Evolutionary conservation across 2,329 filamentous ascomycete species (phyloP).

Genomic region (Zalaria sp.): DNA sequence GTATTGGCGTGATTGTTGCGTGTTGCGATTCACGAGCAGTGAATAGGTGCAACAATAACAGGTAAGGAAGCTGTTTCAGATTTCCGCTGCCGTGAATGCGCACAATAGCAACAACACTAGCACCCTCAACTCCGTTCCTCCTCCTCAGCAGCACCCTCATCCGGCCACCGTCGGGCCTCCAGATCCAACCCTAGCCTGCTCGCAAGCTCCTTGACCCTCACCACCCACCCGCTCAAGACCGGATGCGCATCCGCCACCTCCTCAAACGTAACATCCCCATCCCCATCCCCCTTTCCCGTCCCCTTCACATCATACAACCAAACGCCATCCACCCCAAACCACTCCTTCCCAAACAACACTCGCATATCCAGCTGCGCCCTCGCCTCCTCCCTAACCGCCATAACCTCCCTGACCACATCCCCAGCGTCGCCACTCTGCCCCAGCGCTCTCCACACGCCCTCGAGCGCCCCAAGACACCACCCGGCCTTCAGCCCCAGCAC

Average conservation of each 20-base stretch:
- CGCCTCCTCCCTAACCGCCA: slow-evolving; percentile 17
- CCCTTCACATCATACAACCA: slow-evolving; percentile 45
- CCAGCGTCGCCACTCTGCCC: slow-evolving; percentile 14
- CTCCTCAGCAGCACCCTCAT: background rate
- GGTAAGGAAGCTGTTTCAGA: background rate
- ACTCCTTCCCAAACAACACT: slow-evolving; percentile 50
- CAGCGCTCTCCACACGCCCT: slow-evolving; percentile 49
- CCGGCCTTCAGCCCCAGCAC: slow-evolving; percentile 64
- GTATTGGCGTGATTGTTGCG: no score
- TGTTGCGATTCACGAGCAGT: no score
- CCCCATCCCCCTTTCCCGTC: slow-evolving; percentile 21
- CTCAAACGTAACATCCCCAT: slow-evolving; percentile 37
- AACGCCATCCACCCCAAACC: slow-evolving; percentile 54
- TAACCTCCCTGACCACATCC: slow-evolving; percentile 12
- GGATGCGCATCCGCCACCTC: slow-evolving; percentile 57
- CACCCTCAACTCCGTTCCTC: background rate
- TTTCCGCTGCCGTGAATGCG: background rate
- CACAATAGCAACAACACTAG: background rate
- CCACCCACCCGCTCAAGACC: slow-evolving; percentile 48
- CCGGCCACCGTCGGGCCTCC: background rate
- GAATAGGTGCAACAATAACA: background rate
- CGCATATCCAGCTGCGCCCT: slow-evolving; percentile 32
- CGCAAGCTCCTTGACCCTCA: slow-evolving; percentile 27
- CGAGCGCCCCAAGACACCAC: slow-evolving; percentile 60
- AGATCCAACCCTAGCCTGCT: slow-evolving; percentile 25